phyloP scores from a whole-genome alignment of 129 eudicot genomes.

The Centrapalus pauciflorus region DNA sequence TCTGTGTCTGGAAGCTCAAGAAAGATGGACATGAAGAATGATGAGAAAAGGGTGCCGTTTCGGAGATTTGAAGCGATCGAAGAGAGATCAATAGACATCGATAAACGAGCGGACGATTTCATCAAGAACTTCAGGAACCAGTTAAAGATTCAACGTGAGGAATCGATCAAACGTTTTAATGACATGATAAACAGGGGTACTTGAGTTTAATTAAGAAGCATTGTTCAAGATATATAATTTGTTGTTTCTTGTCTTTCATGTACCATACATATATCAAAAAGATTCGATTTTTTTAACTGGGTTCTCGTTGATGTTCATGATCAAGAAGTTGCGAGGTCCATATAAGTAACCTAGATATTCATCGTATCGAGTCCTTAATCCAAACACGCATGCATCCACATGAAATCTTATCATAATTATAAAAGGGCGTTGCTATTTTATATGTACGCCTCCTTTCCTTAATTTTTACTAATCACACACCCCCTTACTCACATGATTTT shows the following conservation, averaged over 20 bases:
- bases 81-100: constrained; percentile 30
- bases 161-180: constrained; percentile 37
- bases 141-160: constrained; percentile 44
- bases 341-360: too few relatives aligned
- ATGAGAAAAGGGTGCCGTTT: constrained; percentile 3
- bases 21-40: background rate
- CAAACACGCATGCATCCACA: too few relatives aligned
- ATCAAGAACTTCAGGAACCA: constrained; percentile 52
- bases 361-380: too few relatives aligned
- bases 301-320: background rate
- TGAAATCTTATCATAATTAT: too few relatives aligned
- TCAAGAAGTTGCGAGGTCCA: too few relatives aligned
- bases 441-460: too few relatives aligned
- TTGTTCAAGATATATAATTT: background rate
- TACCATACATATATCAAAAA: background rate
- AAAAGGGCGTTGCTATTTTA: too few relatives aligned
- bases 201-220: constrained; percentile 8
- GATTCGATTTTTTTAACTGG: background rate
- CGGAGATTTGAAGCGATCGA: constrained; percentile 19
- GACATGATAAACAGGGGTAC: constrained; percentile 35
- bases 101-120: constrained; percentile 47
- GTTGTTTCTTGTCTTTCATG: background rate
- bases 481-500: too few relatives aligned
- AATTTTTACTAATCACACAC: too few relatives aligned
- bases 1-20: constrained; percentile 7